Evolutionary conservation across 257 asterid genomes (phyloP).

Genomic region (Mentha longifolia): DNA sequence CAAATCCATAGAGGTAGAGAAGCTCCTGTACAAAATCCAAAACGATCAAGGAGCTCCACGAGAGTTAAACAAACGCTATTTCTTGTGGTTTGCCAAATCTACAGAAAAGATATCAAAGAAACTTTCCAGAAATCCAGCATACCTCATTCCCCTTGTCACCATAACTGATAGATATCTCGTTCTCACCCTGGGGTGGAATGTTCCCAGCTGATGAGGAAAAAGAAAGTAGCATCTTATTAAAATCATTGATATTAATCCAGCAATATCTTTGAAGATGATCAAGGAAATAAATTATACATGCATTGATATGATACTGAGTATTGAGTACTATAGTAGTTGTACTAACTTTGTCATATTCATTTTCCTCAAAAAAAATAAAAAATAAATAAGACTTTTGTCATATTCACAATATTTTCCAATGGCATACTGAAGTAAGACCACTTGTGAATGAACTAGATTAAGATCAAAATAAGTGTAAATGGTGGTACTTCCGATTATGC

Average conservation of each 20-base stretch:
- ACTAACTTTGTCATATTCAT: constrained; percentile 9
- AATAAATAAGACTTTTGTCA: too few relatives aligned
- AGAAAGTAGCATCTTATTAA: constrained; percentile 15
- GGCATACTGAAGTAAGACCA: constrained; percentile 20
- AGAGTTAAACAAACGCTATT: not conserved
- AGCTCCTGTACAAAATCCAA: constrained; percentile 71
- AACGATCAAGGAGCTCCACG: constrained; percentile 10
- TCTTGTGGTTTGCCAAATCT: not conserved
- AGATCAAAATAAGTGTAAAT: not conserved
- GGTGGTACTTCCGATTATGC: not conserved
- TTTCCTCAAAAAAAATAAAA: too few relatives aligned
- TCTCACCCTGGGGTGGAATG: constrained; percentile 45
- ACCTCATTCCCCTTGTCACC: constrained; percentile 99
- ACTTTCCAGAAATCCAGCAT: constrained; percentile 26
- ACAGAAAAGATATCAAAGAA: constrained; percentile 13
- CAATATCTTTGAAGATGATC: not conserved
- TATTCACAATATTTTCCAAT: not conserved
- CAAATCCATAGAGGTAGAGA: constrained; percentile 91
- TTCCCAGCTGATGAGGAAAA: constrained; percentile 58
- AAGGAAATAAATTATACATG: too few relatives aligned
- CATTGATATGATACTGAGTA: not conserved
- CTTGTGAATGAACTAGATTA: constrained; percentile 11
- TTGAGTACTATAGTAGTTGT: not conserved
- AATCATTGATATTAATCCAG: not conserved
- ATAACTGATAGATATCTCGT: constrained; percentile 89